Evolutionary conservation across 148 eudicot species (phyloP).

Genomic region (Rhododendron williamsianum): DNA sequence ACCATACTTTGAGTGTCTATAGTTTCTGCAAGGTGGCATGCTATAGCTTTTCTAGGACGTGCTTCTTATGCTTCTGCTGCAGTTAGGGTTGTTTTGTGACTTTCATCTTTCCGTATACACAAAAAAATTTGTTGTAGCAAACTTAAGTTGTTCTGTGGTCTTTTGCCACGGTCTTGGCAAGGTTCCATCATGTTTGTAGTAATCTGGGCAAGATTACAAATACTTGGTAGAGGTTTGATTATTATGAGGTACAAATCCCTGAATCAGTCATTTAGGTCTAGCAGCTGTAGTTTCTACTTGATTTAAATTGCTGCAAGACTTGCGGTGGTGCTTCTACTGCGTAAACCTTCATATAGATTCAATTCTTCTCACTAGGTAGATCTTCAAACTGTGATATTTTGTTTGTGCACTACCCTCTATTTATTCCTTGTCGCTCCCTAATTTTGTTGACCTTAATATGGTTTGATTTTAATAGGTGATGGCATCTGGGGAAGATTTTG

Average conservation of each 20-base stretch:
- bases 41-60: background rate
- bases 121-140: background rate
- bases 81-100: background rate
- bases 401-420: background rate
- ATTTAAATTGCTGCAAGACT: background rate
- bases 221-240: background rate
- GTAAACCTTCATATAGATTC: background rate
- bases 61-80: background rate
- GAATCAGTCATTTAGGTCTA: background rate
- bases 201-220: background rate
- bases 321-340: background rate
- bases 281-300: background rate
- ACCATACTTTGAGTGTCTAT: conserved; percentile 1
- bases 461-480: conserved; percentile 30
- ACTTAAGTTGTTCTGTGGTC: background rate
- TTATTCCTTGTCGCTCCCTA: background rate
- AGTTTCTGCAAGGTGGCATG: background rate
- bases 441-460: background rate
- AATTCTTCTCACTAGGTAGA: background rate
- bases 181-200: background rate
- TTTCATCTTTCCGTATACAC: background rate
- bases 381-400: background rate
- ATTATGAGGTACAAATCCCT: background rate
- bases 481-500: conserved; percentile 50
- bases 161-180: conserved; percentile 1